These are phyloP conservation scores for Populus euphratica DNA, from an alignment of 345 rosid genomes.

Conservation along the genomic window DNA sequence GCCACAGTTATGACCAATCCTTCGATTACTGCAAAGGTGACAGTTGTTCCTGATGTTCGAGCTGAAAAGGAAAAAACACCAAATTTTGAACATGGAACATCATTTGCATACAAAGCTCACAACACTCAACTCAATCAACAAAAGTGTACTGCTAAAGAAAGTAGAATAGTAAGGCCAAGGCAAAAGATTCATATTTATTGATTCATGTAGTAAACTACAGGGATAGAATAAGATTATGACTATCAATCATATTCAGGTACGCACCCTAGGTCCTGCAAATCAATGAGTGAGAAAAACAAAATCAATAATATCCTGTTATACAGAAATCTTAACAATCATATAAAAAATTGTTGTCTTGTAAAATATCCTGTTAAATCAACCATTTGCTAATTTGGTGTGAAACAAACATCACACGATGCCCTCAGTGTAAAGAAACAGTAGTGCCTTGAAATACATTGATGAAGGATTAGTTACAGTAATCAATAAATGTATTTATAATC, in stretches of 20 bases:
- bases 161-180: not conserved
- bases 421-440: not conserved
- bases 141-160: not conserved
- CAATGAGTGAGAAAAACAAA: not conserved
- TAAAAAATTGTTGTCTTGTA: not conserved
- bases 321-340: not conserved
- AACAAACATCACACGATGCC: not conserved
- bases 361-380: not conserved
- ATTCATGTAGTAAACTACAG: not conserved
- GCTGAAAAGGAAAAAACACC: slow-evolving; percentile 42
- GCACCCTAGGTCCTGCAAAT: not conserved
- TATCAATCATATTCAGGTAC: not conserved
- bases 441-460: not conserved
- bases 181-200: not conserved
- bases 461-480: not conserved
- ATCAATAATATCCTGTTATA: not conserved
- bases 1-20: slow-evolving; percentile 94
- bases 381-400: not conserved
- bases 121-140: not conserved
- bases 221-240: not conserved
- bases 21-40: slow-evolving; percentile 86
- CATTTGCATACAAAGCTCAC: not conserved
- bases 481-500: not conserved
- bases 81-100: not conserved
- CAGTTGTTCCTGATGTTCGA: slow-evolving; percentile 88